Conservation (phyloP, 495 filamentous ascomycete genomes). For the Sordaria brevicollis region DNA sequence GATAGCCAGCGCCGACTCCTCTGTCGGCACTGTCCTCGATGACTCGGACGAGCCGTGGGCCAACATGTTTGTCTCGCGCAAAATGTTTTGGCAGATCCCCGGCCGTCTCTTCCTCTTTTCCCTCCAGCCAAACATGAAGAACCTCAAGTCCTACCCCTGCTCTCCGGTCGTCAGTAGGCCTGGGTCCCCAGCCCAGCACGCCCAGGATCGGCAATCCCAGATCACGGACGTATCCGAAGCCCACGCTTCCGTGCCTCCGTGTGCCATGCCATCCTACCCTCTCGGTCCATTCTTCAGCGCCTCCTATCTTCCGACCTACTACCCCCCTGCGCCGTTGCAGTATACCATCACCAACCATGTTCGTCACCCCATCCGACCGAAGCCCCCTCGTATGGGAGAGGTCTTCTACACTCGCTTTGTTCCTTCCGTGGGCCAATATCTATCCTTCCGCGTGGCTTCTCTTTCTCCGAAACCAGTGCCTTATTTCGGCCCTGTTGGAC, state of each 20-base stretch:
- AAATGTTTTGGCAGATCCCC: conserved; percentile 87
- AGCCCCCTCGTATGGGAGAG: conserved; percentile 79
- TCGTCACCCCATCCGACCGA: conserved; percentile 80
- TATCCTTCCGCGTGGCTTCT: conserved; percentile 77
- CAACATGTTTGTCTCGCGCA: conserved; percentile 70
- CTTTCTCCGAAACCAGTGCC: conserved; percentile 42
- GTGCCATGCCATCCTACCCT: conserved; percentile 23
- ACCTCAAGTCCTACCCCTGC: conserved; percentile 44
- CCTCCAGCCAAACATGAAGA: conserved; percentile 45
- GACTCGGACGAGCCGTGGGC: conserved; percentile 59
- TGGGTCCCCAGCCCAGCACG: conserved; percentile 48
- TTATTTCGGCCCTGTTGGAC: conserved; percentile 41
- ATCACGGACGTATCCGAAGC: conserved; percentile 17
- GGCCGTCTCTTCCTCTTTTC: conserved; percentile 81
- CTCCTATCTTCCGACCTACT: conserved; percentile 83
- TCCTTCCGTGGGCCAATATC: conserved; percentile 69
- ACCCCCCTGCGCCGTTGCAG: conserved; percentile 69
- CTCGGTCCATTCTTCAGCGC: conserved; percentile 61
- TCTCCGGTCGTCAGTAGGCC: conserved; percentile 43
- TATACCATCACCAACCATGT: conserved; percentile 70
- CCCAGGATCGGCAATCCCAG: conserved; percentile 1
- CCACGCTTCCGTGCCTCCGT: conserved; percentile 4
- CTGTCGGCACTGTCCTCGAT: conserved; percentile 55
- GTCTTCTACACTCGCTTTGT: conserved; percentile 84
- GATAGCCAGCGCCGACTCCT: conserved; percentile 63